phyloP scores from a whole-genome alignment of 2,329 filamentous ascomycete genomes.

The Aspergillus carbonarius region DNA sequence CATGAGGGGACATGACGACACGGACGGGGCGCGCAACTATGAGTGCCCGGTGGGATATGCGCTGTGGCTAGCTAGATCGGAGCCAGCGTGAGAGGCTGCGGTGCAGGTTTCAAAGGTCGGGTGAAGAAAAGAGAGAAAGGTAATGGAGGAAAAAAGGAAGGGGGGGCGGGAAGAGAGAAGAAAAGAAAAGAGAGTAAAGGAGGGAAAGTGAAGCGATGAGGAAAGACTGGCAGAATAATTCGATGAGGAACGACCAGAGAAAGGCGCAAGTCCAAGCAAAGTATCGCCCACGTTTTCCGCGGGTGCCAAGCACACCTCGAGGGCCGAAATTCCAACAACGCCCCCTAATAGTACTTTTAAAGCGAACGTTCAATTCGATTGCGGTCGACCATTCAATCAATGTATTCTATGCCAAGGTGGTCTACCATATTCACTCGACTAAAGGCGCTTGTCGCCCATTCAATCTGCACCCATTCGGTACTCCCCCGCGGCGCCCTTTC shows the following conservation, averaged over 20 bases:
- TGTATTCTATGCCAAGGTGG: not conserved
- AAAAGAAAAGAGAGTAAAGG: slow-evolving; percentile 5
- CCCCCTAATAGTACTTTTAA: not conserved
- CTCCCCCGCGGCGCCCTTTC: not conserved
- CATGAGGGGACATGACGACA: slow-evolving; percentile 46
- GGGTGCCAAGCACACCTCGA: slow-evolving; percentile 19
- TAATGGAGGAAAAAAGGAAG: slow-evolving; percentile 6
- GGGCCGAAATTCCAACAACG: slow-evolving; percentile 4
- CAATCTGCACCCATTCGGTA: not conserved
- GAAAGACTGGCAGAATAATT: slow-evolving; percentile 10
- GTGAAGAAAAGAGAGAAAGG: not conserved
- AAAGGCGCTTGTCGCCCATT: not conserved
- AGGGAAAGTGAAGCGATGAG: slow-evolving; percentile 12
- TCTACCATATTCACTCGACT: not conserved
- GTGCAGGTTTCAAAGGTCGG: not conserved
- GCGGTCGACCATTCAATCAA: not conserved
- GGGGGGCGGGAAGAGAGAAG: not conserved
- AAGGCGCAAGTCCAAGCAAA: slow-evolving; percentile 16
- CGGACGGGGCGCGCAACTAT: slow-evolving; percentile 28
- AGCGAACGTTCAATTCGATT: no score
- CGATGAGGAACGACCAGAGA: slow-evolving; percentile 11
- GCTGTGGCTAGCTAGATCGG: slow-evolving; percentile 5
- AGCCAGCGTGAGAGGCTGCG: slow-evolving; percentile 6
- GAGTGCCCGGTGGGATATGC: slow-evolving; percentile 17
- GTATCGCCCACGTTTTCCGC: slow-evolving; percentile 19